Base-by-base conservation (phyloP, 768 basidiomycete genomes). In the Tricholoma sp. region DNA sequence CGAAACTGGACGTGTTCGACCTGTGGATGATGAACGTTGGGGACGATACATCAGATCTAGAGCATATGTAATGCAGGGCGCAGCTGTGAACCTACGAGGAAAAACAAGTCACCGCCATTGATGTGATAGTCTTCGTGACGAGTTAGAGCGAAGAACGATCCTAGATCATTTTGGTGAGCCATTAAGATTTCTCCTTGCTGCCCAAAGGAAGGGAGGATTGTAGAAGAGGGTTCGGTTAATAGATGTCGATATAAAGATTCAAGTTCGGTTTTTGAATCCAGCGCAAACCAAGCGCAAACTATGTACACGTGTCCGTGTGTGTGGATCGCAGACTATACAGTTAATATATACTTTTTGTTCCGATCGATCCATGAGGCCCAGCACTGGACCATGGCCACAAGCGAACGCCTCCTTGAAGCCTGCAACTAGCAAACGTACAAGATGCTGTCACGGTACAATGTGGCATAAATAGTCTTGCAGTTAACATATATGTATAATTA, bases 1-100 rank as follows among this genome's bases (percentile, higher is more conserved):
- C 78, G 72, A 63, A 81, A 85, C 3, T 79, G 69, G 33, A 72
- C 68, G 49, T 80, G 76, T 57, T 82, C 80, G 18, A 81, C 80
- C 83, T 84, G 60, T 31, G 4, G 32, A 28, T 29, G 48, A 32
- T 33, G 63, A 63, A 18, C 72, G 24, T 24, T 24, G 24, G 4
- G 4, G 24, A 4, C 1, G 2, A 4, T 69, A 10, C 71, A 72
- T 17, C 70, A 72, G 31, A 68, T 70, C 39, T 72, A 20, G 33
- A 33, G n/a, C 32, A 57, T 34, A 71, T 0, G 72, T 62, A 0
- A 68, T 64, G 52, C 70, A 75, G 6, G 71, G 56, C 9, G 63
- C 61, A 41, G 32, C 29, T 37, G 11, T 47, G 18, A 52, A 76
- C 80, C 60, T 74, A 84, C 82, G 32, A 80, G 55, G 60, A 83